Conservation (phyloP, 192 early-diverging fungal species). For the Podila epicladia region DNA sequence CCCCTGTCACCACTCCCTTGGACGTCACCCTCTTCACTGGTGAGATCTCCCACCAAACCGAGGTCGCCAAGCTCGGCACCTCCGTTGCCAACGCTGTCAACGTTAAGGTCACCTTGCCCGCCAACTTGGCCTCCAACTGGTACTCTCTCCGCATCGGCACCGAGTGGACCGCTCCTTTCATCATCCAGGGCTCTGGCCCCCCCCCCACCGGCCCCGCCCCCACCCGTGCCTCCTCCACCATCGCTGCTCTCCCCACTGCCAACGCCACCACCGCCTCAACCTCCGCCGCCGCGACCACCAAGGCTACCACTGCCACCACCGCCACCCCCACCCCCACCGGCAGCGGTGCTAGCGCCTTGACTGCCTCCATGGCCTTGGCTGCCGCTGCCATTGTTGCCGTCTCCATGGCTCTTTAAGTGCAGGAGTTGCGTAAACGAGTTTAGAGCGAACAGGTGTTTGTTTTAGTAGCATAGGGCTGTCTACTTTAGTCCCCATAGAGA, state of each 20-base stretch:
- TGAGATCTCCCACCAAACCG: neutral
- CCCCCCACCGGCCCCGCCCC: neutral
- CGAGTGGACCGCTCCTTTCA: no score
- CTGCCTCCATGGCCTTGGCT: conserved; percentile 2
- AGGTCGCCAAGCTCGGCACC: no score
- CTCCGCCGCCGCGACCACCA: neutral
- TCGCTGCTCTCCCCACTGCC: neutral
- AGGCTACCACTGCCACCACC: neutral
- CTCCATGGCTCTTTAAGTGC: conserved; percentile 1
- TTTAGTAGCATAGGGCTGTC: no score
- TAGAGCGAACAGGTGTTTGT: no score
- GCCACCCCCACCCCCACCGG: neutral
- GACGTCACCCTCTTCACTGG: conserved; percentile 1
- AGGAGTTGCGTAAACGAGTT: neutral
- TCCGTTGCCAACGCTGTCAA: no score
- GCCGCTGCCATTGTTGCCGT: neutral
- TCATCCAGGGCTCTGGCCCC: no score
- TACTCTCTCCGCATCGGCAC: no score
- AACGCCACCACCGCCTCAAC: neutral
- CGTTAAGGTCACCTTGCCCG: no score
- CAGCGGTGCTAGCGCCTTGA: neutral
- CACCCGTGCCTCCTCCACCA: neutral
- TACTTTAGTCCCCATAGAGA: no score
- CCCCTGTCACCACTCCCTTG: neutral
- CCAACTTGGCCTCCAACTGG: no score